Percentiles rank a stretch among this genome's conserved stretches.
phyloP scores from a whole-genome alignment of 768 basidiomycete genomes.

The Boletus speciosus region DNA sequence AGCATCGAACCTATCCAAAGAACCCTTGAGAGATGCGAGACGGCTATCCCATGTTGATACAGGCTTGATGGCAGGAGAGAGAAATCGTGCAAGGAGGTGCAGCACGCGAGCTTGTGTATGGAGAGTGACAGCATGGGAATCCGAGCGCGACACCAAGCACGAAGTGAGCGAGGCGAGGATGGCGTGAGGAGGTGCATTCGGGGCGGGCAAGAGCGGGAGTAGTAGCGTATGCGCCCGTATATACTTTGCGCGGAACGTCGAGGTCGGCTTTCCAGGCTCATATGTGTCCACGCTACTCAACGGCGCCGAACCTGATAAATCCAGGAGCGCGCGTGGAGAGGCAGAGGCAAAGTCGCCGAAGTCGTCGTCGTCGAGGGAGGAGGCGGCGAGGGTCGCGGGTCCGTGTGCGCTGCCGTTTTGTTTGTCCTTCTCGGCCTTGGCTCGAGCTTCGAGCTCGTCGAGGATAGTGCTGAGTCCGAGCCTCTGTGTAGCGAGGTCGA shows the following conservation, averaged over 20 bases:
- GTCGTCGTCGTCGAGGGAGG: slow-evolving; percentile 61
- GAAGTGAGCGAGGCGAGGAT: slow-evolving; percentile 48
- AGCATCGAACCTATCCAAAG: slow-evolving; percentile 87
- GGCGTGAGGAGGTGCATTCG: slow-evolving; percentile 62
- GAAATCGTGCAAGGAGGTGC: slow-evolving; percentile 68
- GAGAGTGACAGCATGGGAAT: slow-evolving; percentile 40
- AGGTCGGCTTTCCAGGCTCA: slow-evolving; percentile 21
- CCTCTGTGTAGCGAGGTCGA: slow-evolving; percentile 50
- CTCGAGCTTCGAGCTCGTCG: slow-evolving; percentile 53
- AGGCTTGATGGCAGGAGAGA: slow-evolving; percentile 70
- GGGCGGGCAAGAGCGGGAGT: slow-evolving; percentile 52
- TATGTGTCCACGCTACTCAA: slow-evolving; percentile 16
- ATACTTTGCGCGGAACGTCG: slow-evolving; percentile 53
- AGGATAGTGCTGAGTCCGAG: slow-evolving; percentile 46
- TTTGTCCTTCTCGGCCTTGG: slow-evolving; percentile 35
- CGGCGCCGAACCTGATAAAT: slow-evolving; percentile 12
- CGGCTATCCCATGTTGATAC: slow-evolving; percentile 63
- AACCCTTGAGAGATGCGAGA: slow-evolving; percentile 62
- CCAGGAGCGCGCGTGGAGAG: slow-evolving; percentile 17
- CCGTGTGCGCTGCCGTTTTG: slow-evolving; percentile 36
- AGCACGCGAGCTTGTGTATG: slow-evolving; percentile 64
- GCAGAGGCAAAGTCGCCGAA: slow-evolving; percentile 82
- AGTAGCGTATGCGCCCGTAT: slow-evolving; percentile 64
- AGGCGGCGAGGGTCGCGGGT: slow-evolving; percentile 58
- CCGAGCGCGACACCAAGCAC: slow-evolving; percentile 41